phyloP scores from a whole-genome alignment of 73 alveolate species.

The Paramecium octaurelia region DNA sequence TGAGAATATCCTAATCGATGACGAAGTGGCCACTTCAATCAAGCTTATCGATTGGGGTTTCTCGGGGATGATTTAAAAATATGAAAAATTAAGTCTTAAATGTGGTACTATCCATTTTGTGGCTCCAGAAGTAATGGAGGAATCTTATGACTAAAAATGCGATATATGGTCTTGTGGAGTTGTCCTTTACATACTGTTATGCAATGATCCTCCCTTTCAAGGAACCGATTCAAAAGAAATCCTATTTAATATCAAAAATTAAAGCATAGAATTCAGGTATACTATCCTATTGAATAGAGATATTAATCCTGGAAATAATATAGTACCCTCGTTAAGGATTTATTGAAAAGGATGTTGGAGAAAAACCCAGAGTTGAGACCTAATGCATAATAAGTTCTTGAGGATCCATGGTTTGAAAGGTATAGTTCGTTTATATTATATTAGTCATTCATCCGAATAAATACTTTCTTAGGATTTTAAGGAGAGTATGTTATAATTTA shows the following conservation, averaged over 20 bases:
- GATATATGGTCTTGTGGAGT: conserved; percentile 67
- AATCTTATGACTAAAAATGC: conserved; percentile 58
- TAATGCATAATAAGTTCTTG: background rate
- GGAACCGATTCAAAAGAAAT: conserved; percentile 25
- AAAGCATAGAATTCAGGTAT: background rate
- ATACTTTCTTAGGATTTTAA: conserved; percentile 25
- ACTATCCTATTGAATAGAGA: background rate
- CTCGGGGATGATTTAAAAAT: conserved; percentile 12
- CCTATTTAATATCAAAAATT: background rate
- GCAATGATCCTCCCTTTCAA: conserved; percentile 47
- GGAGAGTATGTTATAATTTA: conserved; percentile 14
- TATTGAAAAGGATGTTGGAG: background rate
- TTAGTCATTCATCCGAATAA: background rate
- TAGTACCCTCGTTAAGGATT: background rate
- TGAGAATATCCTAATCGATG: conserved; percentile 56
- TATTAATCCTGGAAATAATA: conserved; percentile 23
- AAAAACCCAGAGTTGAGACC: conserved; percentile 37
- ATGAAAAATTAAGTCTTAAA: conserved; percentile 34
- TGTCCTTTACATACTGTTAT: conserved; percentile 17
- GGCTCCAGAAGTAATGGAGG: conserved; percentile 63
- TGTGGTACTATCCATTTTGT: conserved; percentile 59
- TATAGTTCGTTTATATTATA: background rate
- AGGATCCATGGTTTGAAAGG: conserved; percentile 51
- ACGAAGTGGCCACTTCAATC: conserved; percentile 19
- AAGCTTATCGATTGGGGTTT: conserved; percentile 67